Conservation (phyloP, 2,329 filamentous ascomycete genomes). For the Phialemoniopsis sp. region DNA sequence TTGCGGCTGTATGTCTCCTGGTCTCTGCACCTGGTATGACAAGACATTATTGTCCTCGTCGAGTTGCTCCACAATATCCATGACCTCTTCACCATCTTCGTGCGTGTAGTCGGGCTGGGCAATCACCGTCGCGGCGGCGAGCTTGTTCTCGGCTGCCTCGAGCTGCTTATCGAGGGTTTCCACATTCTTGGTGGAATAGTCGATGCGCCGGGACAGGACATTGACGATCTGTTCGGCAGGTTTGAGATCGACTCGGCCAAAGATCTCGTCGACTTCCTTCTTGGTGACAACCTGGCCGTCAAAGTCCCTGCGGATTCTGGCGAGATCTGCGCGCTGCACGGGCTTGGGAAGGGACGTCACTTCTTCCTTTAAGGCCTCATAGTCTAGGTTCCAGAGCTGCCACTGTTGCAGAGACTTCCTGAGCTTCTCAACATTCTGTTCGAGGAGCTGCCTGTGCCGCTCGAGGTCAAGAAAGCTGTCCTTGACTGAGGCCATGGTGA, state of each 20-base stretch:
- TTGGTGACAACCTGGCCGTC: conserved; percentile 60
- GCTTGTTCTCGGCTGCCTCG: conserved; percentile 62
- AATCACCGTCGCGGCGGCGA: conserved; percentile 58
- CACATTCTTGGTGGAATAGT: conserved; percentile 86
- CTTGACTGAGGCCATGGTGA: conserved; percentile 31
- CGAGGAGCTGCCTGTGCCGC: conserved; percentile 68
- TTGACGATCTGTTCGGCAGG: conserved; percentile 60
- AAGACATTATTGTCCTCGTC: conserved; percentile 88
- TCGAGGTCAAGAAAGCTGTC: conserved; percentile 66
- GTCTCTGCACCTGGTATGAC: conserved; percentile 60
- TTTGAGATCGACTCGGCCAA: conserved; percentile 39
- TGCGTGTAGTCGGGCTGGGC: conserved; percentile 58
- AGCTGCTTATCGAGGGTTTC: conserved; percentile 70
- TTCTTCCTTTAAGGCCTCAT: conserved; percentile 83
- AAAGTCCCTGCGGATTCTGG: conserved; percentile 53
- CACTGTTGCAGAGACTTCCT: conserved; percentile 77
- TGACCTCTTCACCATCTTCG: conserved; percentile 69
- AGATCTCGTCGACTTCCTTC: conserved; percentile 48
- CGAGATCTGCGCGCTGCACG: conserved; percentile 49
- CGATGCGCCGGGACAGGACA: conserved; percentile 70
- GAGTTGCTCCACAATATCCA: conserved; percentile 87
- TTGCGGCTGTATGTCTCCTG: conserved; percentile 62
- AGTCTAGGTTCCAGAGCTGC: conserved; percentile 88
- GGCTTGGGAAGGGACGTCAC: conserved; percentile 32
- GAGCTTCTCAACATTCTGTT: conserved; percentile 71